Evolutionary conservation across 305 asterid species (phyloP).

Genomic region (Fraxinus xanthoxyloides): DNA sequence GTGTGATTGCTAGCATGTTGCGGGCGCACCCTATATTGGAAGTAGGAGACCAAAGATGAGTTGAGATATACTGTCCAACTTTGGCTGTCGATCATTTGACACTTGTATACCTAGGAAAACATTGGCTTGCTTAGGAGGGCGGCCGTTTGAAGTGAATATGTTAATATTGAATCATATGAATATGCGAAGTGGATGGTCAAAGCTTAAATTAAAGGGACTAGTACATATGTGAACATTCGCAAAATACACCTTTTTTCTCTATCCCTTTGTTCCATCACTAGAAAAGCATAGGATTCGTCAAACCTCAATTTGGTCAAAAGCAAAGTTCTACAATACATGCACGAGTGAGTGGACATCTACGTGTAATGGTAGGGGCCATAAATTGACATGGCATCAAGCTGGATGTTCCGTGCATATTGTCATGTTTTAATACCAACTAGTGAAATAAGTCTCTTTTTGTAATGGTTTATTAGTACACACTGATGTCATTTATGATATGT

Average conservation of each 20-base stretch:
- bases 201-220: background rate
- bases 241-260: slow-evolving; percentile 19
- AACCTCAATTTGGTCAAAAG: slow-evolving; percentile 42
- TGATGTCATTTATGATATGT: background rate
- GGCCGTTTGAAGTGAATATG: background rate
- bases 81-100: background rate
- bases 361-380: slow-evolving; percentile 18
- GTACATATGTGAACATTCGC: slow-evolving; percentile 19
- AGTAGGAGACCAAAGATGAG: background rate
- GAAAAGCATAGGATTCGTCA: slow-evolving; percentile 35
- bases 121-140: slow-evolving; percentile 23
- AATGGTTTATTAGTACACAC: background rate
- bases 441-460: background rate
- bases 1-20: background rate
- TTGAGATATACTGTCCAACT: no score
- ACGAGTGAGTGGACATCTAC: slow-evolving; percentile 24
- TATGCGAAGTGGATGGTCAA: slow-evolving; percentile 25
- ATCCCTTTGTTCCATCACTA: slow-evolving; percentile 13
- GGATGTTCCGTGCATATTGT: background rate
- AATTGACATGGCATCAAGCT: background rate
- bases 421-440: background rate
- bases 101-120: slow-evolving; percentile 36
- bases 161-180: slow-evolving; percentile 22
- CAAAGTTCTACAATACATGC: slow-evolving; percentile 16
- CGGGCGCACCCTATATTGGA: background rate